These are phyloP conservation scores for Debaryomycetaceae sp. DNA, from an alignment of 1,139 yeast genomes.

Conservation along the genomic window DNA sequence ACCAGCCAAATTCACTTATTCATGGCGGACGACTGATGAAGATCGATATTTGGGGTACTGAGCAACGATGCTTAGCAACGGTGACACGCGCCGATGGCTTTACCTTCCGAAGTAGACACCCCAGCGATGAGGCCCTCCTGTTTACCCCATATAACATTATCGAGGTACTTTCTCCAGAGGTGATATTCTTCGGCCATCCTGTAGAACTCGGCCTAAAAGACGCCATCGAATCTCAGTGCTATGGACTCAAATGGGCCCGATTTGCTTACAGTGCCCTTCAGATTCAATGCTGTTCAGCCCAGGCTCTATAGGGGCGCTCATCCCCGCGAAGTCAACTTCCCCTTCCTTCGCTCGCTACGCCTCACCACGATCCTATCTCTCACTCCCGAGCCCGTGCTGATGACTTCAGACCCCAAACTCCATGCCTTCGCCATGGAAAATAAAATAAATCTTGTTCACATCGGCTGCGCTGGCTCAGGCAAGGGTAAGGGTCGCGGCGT, in stretches of 20 bases:
- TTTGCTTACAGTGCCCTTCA: slow-evolving; percentile 65
- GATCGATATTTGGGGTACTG: no score
- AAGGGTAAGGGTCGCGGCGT: slow-evolving; percentile 73
- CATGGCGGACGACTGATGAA: no score
- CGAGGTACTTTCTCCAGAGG: no score
- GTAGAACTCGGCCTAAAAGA: not conserved
- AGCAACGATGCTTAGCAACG: no score
- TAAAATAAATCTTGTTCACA: slow-evolving; percentile 45
- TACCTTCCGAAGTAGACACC: no score
- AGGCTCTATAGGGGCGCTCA: slow-evolving; percentile 75
- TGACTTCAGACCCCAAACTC: slow-evolving; percentile 39
- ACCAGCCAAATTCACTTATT: no score
- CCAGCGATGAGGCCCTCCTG: no score
- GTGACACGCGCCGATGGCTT: no score
- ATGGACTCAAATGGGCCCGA: slow-evolving; percentile 12
- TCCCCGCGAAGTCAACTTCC: slow-evolving; percentile 65
- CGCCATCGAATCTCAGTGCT: not conserved
- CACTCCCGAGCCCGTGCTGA: slow-evolving; percentile 63
- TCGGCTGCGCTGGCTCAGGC: slow-evolving; percentile 55
- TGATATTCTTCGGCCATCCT: no score
- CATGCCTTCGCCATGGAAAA: slow-evolving; percentile 39
- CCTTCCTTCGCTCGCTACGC: slow-evolving; percentile 58
- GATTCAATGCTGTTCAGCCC: slow-evolving; percentile 64
- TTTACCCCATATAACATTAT: not conserved
- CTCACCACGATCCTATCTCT: slow-evolving; percentile 68